Evolutionary conservation across 2,329 filamentous ascomycete species (phyloP).

Genomic region (Trichoderma sp.): DNA sequence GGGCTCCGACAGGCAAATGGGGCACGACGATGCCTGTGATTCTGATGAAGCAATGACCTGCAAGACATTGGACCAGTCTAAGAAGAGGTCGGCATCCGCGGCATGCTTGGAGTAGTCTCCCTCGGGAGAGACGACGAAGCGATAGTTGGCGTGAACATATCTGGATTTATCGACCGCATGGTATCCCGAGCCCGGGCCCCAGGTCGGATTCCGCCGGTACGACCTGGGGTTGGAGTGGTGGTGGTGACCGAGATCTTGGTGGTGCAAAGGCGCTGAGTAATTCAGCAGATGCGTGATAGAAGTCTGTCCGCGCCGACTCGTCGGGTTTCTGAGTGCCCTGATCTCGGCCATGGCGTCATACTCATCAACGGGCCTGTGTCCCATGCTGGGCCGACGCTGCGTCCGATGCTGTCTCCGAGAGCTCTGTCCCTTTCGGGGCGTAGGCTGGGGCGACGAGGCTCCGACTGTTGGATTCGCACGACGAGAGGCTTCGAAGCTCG

Average conservation of each 20-base stretch:
- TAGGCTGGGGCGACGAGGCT: constrained; percentile 34
- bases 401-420: constrained; percentile 81
- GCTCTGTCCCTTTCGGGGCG: constrained; percentile 74
- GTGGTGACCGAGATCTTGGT: constrained; percentile 54
- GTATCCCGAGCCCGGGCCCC: constrained; percentile 85
- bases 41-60: constrained; percentile 89
- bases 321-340: constrained; percentile 57
- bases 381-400: constrained; percentile 66
- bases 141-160: constrained; percentile 93
- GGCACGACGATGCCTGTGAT: constrained; percentile 86
- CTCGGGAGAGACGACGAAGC: constrained; percentile 87
- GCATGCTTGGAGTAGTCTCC: constrained; percentile 79
- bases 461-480: constrained; percentile 43
- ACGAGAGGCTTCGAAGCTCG: constrained; percentile 53
- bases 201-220: constrained; percentile 71
- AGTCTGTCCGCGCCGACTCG: constrained; percentile 84
- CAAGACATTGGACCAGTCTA: constrained; percentile 88
- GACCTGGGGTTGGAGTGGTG: constrained; percentile 49
- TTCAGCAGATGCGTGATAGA: constrained; percentile 97
- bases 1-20: constrained; percentile 90
- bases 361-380: constrained; percentile 56
- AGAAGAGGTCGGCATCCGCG: constrained; percentile 80
- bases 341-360: constrained; percentile 89
- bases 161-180: constrained; percentile 89
- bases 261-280: constrained; percentile 75